These are phyloP conservation scores for Mucor indicus DNA, from an alignment of 371 early-diverging fungal genomes.

Conservation along the genomic window DNA sequence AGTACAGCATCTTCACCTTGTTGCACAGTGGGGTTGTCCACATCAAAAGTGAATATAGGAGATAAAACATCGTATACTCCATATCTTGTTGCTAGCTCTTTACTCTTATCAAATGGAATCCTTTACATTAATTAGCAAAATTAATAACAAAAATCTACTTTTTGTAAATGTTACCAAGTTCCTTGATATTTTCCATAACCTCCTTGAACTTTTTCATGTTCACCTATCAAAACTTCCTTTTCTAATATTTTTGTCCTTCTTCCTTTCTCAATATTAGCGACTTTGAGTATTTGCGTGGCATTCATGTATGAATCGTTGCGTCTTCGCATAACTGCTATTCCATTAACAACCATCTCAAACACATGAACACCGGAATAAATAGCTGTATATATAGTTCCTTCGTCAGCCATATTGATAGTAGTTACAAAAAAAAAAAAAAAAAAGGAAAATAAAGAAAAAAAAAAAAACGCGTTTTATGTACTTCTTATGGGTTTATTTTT, in stretches of 20 bases:
- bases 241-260: slow-evolving; percentile 92
- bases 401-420: too few species aligned
- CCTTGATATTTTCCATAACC: slow-evolving; percentile 98
- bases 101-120: slow-evolving; percentile 80
- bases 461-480: too few species aligned
- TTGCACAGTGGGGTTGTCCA: slow-evolving; percentile 8
- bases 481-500: too few species aligned
- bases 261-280: slow-evolving; percentile 91
- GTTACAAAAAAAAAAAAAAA: too few species aligned
- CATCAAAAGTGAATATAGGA: slow-evolving; percentile 65
- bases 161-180: slow-evolving; percentile 85
- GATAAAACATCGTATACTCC: slow-evolving; percentile 60
- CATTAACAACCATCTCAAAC: slow-evolving; percentile 80
- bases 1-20: slow-evolving; percentile 20
- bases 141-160: too few species aligned
- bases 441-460: too few species aligned
- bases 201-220: slow-evolving; percentile 95
- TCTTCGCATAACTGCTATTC: slow-evolving; percentile 89
- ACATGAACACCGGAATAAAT: slow-evolving; percentile 85
- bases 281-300: slow-evolving; percentile 96
- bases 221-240: slow-evolving; percentile 76
- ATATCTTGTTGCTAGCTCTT: slow-evolving; percentile 69
- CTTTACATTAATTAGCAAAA: too few species aligned
- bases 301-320: slow-evolving; percentile 88
- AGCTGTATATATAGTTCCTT: too few species aligned